Conservation (phyloP, 2,329 filamentous ascomycete genomes). For the Monilinia fructigena region DNA sequence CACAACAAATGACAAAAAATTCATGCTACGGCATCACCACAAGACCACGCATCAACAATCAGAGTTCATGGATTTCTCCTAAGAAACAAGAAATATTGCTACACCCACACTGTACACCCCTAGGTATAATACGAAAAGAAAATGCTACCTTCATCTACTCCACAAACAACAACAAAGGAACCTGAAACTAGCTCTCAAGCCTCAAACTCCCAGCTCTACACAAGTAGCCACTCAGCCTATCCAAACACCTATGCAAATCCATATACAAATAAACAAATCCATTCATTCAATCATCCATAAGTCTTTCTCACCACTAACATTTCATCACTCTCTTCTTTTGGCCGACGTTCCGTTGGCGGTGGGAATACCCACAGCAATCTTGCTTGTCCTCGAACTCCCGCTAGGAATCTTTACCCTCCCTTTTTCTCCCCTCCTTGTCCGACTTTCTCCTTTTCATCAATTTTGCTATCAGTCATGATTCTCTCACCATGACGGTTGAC, state of each 20-base stretch:
- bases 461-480: slow-evolving; percentile 30
- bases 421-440: slow-evolving; percentile 31
- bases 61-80: neutral
- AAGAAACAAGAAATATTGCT: neutral
- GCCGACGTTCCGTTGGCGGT: slow-evolving; percentile 38
- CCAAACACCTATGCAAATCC: neutral
- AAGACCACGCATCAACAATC: neutral
- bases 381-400: slow-evolving; percentile 31
- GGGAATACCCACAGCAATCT: slow-evolving; percentile 36
- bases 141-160: neutral
- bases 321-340: slow-evolving; percentile 34
- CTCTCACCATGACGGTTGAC: slow-evolving; percentile 15
- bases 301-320: neutral
- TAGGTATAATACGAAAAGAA: slow-evolving; percentile 9
- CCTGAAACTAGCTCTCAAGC: neutral
- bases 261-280: slow-evolving; percentile 2
- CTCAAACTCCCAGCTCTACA: slow-evolving; percentile 2
- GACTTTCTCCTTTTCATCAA: slow-evolving; percentile 30
- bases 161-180: neutral
- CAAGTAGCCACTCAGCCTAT: neutral
- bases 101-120: neutral
- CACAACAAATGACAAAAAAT: no score
- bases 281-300: neutral
- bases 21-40: neutral
- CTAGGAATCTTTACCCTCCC: slow-evolving; percentile 29